A percentile compares a stretch with the other conserved stretches of the same genome.
Evolutionary conservation across 1,139 yeast species (phyloP).

Genomic region (Pneumocystis jirovecii): DNA sequence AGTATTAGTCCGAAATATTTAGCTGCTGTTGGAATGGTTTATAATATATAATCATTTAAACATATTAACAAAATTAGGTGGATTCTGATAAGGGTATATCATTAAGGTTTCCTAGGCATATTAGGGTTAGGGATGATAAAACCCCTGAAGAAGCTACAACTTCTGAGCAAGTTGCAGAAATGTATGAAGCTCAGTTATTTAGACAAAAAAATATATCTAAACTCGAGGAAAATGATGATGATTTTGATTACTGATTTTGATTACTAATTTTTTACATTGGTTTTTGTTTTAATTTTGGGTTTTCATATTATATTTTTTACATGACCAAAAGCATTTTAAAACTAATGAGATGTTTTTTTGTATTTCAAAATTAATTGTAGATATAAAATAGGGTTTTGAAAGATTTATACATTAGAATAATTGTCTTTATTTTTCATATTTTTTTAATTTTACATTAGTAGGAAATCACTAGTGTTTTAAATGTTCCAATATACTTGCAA

Average conservation of each 20-base stretch:
- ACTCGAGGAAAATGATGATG: constrained; percentile 2
- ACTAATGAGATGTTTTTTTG: no score
- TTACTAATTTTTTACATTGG: background rate
- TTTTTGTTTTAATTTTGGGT: background rate
- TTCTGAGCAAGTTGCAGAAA: constrained; percentile 77
- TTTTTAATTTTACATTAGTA: no score
- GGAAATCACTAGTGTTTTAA: no score
- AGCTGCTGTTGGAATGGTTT: constrained; percentile 34
- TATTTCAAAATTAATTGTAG: no score
- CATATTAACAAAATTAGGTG: constrained; percentile 20
- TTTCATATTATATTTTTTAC: no score
- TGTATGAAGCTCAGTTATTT: constrained; percentile 30
- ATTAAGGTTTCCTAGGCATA: constrained; percentile 77
- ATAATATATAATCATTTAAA: background rate
- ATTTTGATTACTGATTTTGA: constrained; percentile 2
- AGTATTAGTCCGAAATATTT: constrained; percentile 85
- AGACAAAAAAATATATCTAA: background rate
- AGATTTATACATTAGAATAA: no score
- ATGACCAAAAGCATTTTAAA: no score
- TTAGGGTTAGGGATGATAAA: constrained; percentile 78
- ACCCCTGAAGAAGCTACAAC: constrained; percentile 78
- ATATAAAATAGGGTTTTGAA: no score
- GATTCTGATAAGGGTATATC: constrained; percentile 77
- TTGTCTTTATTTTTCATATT: no score
- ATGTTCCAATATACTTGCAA: no score